Evolutionary conservation across 345 rosid genomes (phyloP), one percentile per base, ranked within the genome.

Genomic region (Euphorbia lathyris): DNA sequence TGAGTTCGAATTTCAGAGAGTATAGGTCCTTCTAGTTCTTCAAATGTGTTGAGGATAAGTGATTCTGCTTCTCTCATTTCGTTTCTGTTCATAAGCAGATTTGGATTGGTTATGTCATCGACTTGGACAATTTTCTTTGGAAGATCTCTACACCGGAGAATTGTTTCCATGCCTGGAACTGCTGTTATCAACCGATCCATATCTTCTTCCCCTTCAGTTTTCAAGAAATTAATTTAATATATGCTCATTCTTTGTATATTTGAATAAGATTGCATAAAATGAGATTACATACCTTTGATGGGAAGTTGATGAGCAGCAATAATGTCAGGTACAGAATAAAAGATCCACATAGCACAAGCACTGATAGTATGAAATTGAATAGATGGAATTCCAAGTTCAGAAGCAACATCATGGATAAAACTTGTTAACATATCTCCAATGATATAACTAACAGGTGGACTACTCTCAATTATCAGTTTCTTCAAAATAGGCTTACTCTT

Each of bases 1-100:
- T 67, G 67, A 40, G 74, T 67, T 25, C 84, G 77, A 3, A 87
- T 86, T 3, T 52, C 80, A 9, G 86, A 48, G 14, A 92, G 52
- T 50, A 86, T 82, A 2, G 85, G 81, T 29, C 59, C 78, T 55
- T 90, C 96, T 1, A 90, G 85, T 58, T 86, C 88, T 62, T 86
- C 87, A 29, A 86, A 79, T 0, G 90, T 86, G 86, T 90, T 84
- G 61, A 92, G 77, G 84, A 60, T 27, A 25, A 0, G 78, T 34
- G 79, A 19, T 19, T 51, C 9, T 19, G 76, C 70, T 52, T 12
- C 61, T 69, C 59, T 63, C 5, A 89, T 78, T 76, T 75, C 72
- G 16, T 62, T 71, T 7, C 45, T 68, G 3, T 77, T 5, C 8
- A 63, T 11, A 40, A 80, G 83, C 9, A 74, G 53, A 9, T 3